Base-by-base conservation (phyloP, 192 early-diverging fungal genomes). In the Phycomyces nitens region DNA sequence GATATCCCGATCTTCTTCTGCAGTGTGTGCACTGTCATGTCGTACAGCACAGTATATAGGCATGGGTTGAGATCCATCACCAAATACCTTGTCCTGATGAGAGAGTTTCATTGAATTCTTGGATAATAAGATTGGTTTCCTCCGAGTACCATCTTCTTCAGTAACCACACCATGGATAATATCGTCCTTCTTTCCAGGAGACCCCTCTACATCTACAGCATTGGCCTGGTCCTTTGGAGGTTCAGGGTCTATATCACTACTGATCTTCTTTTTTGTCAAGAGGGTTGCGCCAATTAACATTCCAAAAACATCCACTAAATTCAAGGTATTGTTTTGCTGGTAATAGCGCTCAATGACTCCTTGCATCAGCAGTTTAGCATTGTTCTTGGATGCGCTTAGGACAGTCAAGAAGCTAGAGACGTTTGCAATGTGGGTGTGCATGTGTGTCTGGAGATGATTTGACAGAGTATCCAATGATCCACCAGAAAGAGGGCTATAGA, bases 31-130 rank as follows among this genome's bases (percentile, higher is more conserved):
- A 5, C 84, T 62, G 39, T 83, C 83, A 67, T 94, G 90, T 20
- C 87, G 77, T 2, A 90, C 84, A 5, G 82, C 84, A 1, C 86
- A 88, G 62, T 94, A 91, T 40, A 94, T 89, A 3, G 92, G 92
- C 77, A 94, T 78, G 12, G 90, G 85, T 20, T 74, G 70, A 23
- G 66, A 67, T 0, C 86, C 92, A 64, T 80, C 80, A 18, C 84
- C 81, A 24, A 89, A 49, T 65, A 72, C 82, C 23, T 72, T 43
- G 29, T 52, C 62, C 49, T 89, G 88, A 21, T 70, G 61, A 3
- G 76, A 81, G 12, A 89, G 44, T 59, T 88, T 87, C 43, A 86
- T 81, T 26, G 81, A 72, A 40, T 70, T 49, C 8, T 68, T 71
- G 16, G 34, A 26, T 16, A 66, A 24, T 11, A 51, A 34, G 4